Evolutionary conservation across 495 filamentous ascomycete species (phyloP).

Genomic region (Poronia punctata): DNA sequence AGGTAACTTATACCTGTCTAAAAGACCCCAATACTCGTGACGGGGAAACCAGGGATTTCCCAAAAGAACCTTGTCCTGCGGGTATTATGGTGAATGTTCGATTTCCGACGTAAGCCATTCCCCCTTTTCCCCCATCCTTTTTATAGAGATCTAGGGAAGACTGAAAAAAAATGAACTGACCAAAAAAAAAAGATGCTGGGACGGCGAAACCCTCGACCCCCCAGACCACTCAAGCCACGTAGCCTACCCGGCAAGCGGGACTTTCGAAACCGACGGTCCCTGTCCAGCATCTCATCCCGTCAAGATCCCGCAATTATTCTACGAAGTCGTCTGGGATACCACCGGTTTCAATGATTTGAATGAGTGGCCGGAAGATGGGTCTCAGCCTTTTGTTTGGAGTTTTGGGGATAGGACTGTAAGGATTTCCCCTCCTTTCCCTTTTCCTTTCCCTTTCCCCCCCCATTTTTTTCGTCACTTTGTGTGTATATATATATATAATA

Average conservation of each 20-base stretch:
- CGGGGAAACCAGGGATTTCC: constrained; percentile 25
- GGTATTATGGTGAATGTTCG: constrained; percentile 35
- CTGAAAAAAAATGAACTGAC: neutral
- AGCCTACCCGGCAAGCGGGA: constrained; percentile 28
- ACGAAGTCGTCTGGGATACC: constrained; percentile 33
- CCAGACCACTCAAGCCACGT: constrained; percentile 34
- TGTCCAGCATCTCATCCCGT: constrained; percentile 32
- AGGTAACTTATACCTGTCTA: constrained; percentile 28
- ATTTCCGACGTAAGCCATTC: constrained; percentile 25
- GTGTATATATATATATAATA: no score
- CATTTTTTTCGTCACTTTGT: no score
- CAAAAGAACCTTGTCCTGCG: constrained; percentile 25
- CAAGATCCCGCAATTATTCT: constrained; percentile 32
- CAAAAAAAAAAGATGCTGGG: constrained; percentile 19
- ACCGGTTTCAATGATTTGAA: constrained; percentile 30
- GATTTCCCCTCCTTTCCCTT: constrained; percentile 8
- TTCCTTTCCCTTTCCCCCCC: constrained; percentile 10
- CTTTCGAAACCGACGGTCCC: constrained; percentile 28
- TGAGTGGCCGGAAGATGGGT: constrained; percentile 35
- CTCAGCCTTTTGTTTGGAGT: constrained; percentile 41
- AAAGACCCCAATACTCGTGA: constrained; percentile 19
- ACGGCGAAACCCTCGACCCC: constrained; percentile 27
- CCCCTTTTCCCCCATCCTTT: neutral
- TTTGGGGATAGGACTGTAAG: constrained; percentile 21
- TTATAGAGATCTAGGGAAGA: neutral